Evolutionary conservation across 768 basidiomycete species (phyloP).

Genomic region (Tylopilus balloui): DNA sequence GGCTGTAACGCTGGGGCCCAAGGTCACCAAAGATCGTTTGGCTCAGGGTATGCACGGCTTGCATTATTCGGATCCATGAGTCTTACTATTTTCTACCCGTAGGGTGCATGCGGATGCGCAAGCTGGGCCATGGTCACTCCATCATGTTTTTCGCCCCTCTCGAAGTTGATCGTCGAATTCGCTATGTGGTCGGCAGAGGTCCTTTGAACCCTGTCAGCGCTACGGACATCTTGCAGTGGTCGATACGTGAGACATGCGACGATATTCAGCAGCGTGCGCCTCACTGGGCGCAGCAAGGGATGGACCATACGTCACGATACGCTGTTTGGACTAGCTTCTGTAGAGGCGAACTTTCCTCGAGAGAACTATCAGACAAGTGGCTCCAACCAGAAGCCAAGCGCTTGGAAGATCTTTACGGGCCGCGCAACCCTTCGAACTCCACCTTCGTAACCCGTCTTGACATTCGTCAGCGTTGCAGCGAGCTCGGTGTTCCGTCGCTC

Average conservation of each 20-base stretch:
- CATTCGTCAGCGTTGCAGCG: constrained; percentile 1
- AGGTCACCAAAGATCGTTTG: constrained; percentile 17
- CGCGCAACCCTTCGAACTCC: background rate
- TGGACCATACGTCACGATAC: constrained; percentile 32
- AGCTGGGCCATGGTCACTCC: constrained; percentile 45
- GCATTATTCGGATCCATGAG: background rate
- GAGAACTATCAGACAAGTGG: constrained; percentile 29
- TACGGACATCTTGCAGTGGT: constrained; percentile 41
- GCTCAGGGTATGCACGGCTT: constrained; percentile 8
- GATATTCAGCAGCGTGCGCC: constrained; percentile 38
- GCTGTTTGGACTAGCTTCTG: constrained; percentile 21
- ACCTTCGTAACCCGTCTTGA: background rate
- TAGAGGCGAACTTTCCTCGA: background rate
- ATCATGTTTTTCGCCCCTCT: constrained; percentile 46
- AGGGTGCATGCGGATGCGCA: constrained; percentile 56
- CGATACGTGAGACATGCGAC: constrained; percentile 41
- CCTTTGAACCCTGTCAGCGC: constrained; percentile 7
- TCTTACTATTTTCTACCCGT: constrained; percentile 5
- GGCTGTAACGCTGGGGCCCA: constrained; percentile 14
- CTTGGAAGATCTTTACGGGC: constrained; percentile 26
- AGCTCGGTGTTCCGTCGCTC: constrained; percentile 5
- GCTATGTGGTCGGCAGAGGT: constrained; percentile 19
- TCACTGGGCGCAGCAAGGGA: constrained; percentile 44
- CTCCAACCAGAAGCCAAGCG: constrained; percentile 37
- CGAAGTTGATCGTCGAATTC: constrained; percentile 41